These are phyloP conservation scores for Acacia crassicarpa DNA, from an alignment of 306 rosid genomes.

Conservation along the genomic window DNA sequence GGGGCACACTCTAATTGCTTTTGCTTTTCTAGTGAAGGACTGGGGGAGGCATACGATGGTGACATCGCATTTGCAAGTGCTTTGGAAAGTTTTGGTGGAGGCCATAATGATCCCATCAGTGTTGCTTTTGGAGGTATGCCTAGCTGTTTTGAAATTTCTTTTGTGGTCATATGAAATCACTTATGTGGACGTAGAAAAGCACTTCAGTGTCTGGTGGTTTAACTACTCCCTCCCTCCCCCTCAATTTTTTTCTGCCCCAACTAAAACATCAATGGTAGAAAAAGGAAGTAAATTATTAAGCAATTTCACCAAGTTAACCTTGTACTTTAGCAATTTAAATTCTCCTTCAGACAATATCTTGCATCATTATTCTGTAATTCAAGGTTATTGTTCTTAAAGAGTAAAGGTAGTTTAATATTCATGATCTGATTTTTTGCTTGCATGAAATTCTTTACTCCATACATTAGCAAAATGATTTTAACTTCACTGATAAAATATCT, in stretches of 20 bases:
- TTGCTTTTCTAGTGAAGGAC: conserved; percentile 79
- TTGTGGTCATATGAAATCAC: conserved; percentile 1
- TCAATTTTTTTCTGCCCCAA: background rate
- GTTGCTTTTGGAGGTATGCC: conserved; percentile 96
- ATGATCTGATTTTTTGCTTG: conserved; percentile 22
- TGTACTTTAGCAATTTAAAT: conserved; percentile 6
- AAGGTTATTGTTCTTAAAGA: conserved; percentile 8
- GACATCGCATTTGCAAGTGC: conserved; percentile 99
- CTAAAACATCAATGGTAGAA: background rate
- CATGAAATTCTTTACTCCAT: conserved; percentile 20
- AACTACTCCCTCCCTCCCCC: background rate
- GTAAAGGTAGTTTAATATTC: conserved; percentile 1
- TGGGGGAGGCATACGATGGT: conserved; percentile 98
- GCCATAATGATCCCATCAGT: conserved; percentile 98
- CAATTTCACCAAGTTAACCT: conserved; percentile 2
- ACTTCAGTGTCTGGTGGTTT: background rate
- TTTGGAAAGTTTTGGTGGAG: conserved; percentile 94
- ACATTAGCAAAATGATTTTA: conserved; percentile 12
- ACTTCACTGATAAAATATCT: conserved; percentile 31
- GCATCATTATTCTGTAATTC: conserved; percentile 16
- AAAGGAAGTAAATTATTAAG: background rate
- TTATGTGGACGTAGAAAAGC: background rate
- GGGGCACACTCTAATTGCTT: conserved; percentile 34
- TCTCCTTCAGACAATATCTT: conserved; percentile 26
- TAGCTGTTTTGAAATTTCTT: background rate